Base-by-base conservation (phyloP, 1,284 basidiomycete species). In the Leccinum holopus region DNA sequence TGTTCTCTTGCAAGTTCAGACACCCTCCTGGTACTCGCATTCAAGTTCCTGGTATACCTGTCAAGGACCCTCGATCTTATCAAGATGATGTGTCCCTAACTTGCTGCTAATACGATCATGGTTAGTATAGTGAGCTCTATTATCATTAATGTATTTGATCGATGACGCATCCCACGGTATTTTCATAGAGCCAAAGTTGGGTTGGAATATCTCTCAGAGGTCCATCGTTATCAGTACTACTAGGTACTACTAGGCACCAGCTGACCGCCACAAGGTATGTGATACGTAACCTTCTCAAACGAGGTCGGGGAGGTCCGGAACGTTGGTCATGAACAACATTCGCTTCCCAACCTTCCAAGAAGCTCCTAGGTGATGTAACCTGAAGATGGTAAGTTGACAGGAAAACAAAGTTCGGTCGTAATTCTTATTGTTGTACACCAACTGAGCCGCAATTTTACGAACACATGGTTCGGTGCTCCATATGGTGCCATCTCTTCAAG, bases 221-320 rank as follows among this genome's bases (percentile, higher is more conserved):
- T 21, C 44, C 44, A 12, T 12, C 18, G 18, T 47, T 37, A 37
- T 37, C 44, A 21, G 44, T 18, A 18, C 18, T 3, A 37, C 18
- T 47, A 47, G 44, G 44, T 25, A 25, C 25, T 3, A 37, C 18
- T 47, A 47, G 44, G 54, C 32, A 55, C 54, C 18, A 35, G 35
- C 9, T 51, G 47, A 37, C 49, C 49, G 56, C 66, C 62, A 68
- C 66, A 49, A 69, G 35, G 65, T 57, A 41, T 35, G 9, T 9
- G 18, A 35, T 54, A 65, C 57, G 58, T 61, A 51, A 62, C n/a
- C 16, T 37, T 30, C 28, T 51, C 58, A 62, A 35, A 21, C 10
- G 30, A 32, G 32, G 62, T 21, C 47, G 47, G 47, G 47, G 47
- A 12, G 21, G 47, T 21, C 47, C 47, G 47, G 65, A 60, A 47